A percentile compares a stretch with the other conserved stretches of the same genome.
These are phyloP conservation scores for Metarhizium robertsii DNA, from an alignment of 2,329 filamentous ascomycete species.

Conservation along the genomic window DNA sequence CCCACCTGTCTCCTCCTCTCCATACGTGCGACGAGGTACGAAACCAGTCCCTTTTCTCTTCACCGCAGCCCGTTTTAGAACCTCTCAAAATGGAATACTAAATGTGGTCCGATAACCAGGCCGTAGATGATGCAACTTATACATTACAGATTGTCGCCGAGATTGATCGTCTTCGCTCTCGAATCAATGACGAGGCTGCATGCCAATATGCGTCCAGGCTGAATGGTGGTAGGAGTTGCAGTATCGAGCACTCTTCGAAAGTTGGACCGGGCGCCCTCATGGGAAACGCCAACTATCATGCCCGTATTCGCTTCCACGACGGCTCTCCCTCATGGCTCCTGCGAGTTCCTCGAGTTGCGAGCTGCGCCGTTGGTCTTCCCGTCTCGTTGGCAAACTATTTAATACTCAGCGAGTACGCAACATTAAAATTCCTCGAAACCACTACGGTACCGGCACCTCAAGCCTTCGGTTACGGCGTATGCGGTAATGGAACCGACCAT, in stretches of 20 bases:
- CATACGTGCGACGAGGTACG: too few relatives aligned
- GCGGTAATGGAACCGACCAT: too few relatives aligned
- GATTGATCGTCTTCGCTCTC: background rate
- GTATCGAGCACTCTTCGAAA: constrained; percentile 7
- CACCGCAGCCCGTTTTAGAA: background rate
- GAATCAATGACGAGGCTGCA: background rate
- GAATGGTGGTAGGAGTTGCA: constrained; percentile 3
- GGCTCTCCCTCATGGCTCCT: constrained; percentile 17
- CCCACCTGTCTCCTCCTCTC: too few relatives aligned
- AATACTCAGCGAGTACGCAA: constrained; percentile 21
- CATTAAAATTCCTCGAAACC: background rate
- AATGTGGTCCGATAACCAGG: background rate
- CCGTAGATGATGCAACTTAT: background rate
- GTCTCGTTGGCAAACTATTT: constrained; percentile 12
- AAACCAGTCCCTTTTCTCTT: background rate
- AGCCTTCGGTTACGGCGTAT: too few relatives aligned
- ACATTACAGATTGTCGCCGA: background rate
- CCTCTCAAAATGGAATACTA: background rate
- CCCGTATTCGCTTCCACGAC: constrained; percentile 18
- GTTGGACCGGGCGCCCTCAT: constrained; percentile 12
- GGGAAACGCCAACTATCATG: constrained; percentile 19
- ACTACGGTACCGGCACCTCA: too few relatives aligned
- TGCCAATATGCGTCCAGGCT: background rate
- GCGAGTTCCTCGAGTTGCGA: constrained; percentile 13
- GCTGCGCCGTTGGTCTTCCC: constrained; percentile 8